These are phyloP conservation scores for Botrytis squamosa DNA, from an alignment of 2,329 filamentous ascomycete species.

Conservation along the genomic window DNA sequence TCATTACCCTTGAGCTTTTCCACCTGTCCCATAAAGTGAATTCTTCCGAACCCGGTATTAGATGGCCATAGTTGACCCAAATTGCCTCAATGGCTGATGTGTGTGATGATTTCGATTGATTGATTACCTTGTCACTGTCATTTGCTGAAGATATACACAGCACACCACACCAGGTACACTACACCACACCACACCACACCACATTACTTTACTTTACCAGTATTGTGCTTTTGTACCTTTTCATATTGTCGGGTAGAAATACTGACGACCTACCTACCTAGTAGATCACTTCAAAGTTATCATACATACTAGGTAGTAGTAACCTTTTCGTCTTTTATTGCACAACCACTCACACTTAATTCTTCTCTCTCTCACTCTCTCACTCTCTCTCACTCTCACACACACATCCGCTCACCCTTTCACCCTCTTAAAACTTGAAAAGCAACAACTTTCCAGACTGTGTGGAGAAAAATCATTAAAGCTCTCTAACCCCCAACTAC, in stretches of 20 bases:
- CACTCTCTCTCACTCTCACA: too few species aligned
- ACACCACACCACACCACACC: not conserved
- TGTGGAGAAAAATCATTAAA: constrained; percentile 7
- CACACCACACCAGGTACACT: not conserved
- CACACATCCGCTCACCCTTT: not conserved
- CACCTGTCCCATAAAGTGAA: not conserved
- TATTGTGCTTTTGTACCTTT: constrained; percentile 8
- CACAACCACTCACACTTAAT: not conserved
- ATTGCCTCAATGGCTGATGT: constrained; percentile 6
- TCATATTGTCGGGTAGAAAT: constrained; percentile 3
- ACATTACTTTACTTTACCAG: not conserved
- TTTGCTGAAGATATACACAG: constrained; percentile 15
- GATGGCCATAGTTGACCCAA: not conserved
- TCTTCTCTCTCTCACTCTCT: not conserved
- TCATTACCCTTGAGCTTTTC: not conserved
- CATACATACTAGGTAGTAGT: not conserved
- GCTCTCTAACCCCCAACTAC: not conserved
- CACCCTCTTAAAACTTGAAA: constrained; percentile 13
- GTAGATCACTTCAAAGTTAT: constrained; percentile 1
- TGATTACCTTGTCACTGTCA: constrained; percentile 1
- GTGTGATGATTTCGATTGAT: constrained; percentile 1
- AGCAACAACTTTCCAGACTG: not conserved
- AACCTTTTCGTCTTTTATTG: not conserved
- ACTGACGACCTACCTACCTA: not conserved
- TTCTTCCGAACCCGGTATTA: not conserved